Base-by-base conservation (phyloP, 2,329 filamentous ascomycete genomes). In the Talaromyces sp. region DNA sequence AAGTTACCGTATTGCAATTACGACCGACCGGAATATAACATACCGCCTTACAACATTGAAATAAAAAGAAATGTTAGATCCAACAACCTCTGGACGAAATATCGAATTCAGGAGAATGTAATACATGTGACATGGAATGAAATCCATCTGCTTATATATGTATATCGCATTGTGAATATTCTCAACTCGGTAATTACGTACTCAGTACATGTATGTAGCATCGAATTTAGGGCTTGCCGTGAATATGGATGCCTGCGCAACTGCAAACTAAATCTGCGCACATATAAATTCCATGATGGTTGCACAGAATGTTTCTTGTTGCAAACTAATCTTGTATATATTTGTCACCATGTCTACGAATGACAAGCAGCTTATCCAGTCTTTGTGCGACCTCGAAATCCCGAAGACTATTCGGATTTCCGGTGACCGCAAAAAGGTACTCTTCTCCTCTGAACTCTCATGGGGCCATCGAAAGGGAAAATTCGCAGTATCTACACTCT, bases 401-500 rank as follows among this genome's bases (percentile, higher is more conserved):
- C 54, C 54, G 46, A 56, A 46, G 38, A 46, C 54, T 26, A 24
- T 56, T 29, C 54, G 41, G 24, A 32, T 56, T 26, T 56, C 54
- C 54, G 31, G 31, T 21, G 54, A 56, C 35, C 54, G 54, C 54
- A 29, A 38, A 29, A 56, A 17, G 12, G 54, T 56, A 7, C 54
- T 56, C 27, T 56, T 46, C 54, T 56, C 54, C 19, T 27, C 54
- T 12, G 54, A 56, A 56, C 54, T 56, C 38, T 19, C 54, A 9
- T 56, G 54, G 54, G 54, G 54, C 19, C 54, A 56, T 43, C 54
- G 54, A 41, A 56, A 46, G 41, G 54, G 54, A 14, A 46, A 41
- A 29, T 38, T 11, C 32, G 21, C 38, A 9, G 38, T 56, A n/a
- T 56, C 54, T 26, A 56, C 62, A 21, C 26, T 63, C n/a, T 63